A percentile compares a stretch with the other conserved stretches of the same genome.
Conservation (phyloP, 179 eudicot species). For the Camellia oleifera region DNA sequence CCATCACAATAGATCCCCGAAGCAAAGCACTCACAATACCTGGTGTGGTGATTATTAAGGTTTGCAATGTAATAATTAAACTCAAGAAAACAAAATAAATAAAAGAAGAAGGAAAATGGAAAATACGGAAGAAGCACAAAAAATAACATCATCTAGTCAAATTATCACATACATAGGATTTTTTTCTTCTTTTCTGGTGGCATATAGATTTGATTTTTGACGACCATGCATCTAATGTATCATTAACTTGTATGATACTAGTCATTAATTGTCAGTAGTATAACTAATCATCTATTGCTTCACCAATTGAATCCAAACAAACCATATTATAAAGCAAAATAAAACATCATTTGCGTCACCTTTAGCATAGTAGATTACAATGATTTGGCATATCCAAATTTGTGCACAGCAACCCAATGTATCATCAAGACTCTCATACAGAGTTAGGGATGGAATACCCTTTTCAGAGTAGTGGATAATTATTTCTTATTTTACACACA, state of each 20-base stretch:
- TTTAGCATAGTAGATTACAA: neutral
- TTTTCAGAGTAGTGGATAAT: neutral
- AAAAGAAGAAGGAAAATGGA: too few species aligned
- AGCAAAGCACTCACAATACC: constrained; percentile 86
- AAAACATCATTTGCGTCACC: neutral
- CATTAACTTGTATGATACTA: neutral
- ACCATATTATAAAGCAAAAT: neutral
- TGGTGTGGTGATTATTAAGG: constrained; percentile 16
- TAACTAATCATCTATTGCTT: neutral
- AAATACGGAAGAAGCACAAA: neutral
- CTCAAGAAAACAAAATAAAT: neutral
- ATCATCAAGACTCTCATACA: neutral
- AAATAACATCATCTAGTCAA: neutral
- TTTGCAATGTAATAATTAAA: neutral
- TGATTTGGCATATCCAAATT: neutral
- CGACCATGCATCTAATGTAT: neutral
- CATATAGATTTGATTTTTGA: neutral
- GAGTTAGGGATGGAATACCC: neutral
- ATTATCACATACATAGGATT: neutral
- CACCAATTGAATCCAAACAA: neutral
- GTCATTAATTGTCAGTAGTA: neutral
- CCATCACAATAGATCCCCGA: constrained; percentile 66
- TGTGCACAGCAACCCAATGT: too few species aligned
- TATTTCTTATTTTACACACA: too few species aligned
- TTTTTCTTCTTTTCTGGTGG: too few species aligned